Base-by-base conservation (phyloP, 352 stramenopile species). In the Globisporangium barbulae region DNA sequence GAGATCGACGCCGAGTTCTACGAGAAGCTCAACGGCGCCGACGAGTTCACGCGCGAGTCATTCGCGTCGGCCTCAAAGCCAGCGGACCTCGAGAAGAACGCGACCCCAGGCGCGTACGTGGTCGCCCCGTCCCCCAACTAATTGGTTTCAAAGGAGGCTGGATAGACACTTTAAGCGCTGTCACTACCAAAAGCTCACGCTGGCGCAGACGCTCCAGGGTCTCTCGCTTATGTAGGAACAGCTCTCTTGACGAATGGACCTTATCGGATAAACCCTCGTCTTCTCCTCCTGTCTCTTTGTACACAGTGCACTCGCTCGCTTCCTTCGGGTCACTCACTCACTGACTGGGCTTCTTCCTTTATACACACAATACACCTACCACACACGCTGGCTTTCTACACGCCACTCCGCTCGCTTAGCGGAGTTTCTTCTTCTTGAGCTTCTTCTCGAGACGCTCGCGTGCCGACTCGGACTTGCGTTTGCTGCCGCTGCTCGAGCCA, bases 371-470 rank as follows among this genome's bases (percentile, higher is more conserved):
- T 39, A 39, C 33, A 9, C 25, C 25, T 28, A 28, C 37, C 37
- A 42, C 37, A 42, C 37, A 17, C 39, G 39, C 39, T n/a, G 19
- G 39, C 13, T 45, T 19, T n/a, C n/a, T n/a, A 45, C 39, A 45
- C 4, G 4, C 13, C 15, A 19, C 19, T 45, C 6, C 13, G 39
- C 45, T 52, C 45, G 21, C 45, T 52, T 5, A 83, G 42, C 73
- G 74, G 33, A 72, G 63, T 58, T 89, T 89, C 59, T 75, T 85
- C 37, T 85, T 85, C 71, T 90, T 94, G 37, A 94, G 76, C 63
- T 94, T 94, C 59, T 94, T 94, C 53, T 79, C 81, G 58, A 94
- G 63, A 1, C 85, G 83, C 58, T 89, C 83, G 19, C 85, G 81
- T 6, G 77, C 83, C 15, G 82, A 91, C 17, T 69, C 67, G 4